Conservation (phyloP, 257 asterid genomes). For the Striga asiatica region DNA sequence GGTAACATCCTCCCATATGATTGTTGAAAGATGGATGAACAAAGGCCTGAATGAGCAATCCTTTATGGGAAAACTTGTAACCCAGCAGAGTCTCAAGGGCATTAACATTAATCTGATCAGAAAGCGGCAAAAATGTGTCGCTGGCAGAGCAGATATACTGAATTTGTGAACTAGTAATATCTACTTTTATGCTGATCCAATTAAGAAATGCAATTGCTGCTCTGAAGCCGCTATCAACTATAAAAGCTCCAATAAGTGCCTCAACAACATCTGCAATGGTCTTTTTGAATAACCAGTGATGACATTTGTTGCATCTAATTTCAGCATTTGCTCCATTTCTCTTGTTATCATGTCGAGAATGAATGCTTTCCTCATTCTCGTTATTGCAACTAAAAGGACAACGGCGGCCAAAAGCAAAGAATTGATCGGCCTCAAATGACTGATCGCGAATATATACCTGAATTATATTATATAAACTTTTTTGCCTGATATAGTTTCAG, state of each 20-base stretch:
- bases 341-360: conserved; percentile 27
- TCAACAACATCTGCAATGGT: conserved; percentile 87
- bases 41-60: conserved; percentile 91
- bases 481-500: not conserved
- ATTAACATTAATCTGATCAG: conserved; percentile 38
- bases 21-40: conserved; percentile 83
- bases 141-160: conserved; percentile 48
- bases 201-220: conserved; percentile 80
- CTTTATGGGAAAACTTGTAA: conserved; percentile 56
- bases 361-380: conserved; percentile 47
- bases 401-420: conserved; percentile 66
- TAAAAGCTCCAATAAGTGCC: conserved; percentile 87
- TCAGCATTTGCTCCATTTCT: conserved; percentile 26
- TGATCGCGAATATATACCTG: conserved; percentile 93
- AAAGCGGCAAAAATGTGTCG: conserved; percentile 44
- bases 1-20: conserved; percentile 85
- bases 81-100: conserved; percentile 48
- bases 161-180: conserved; percentile 36
- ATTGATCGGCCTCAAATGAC: conserved; percentile 58
- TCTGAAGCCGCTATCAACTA: conserved; percentile 82
- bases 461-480: conserved; percentile 2
- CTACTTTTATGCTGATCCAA: conserved; percentile 76
- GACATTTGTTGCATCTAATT: conserved; percentile 72
- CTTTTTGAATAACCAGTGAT: conserved; percentile 83
- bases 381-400: conserved; percentile 56